Evolutionary conservation across 2,329 filamentous ascomycete genomes (phyloP), one percentile per base, ranked within the genome.

Genomic region (Bipolaris bicolor): DNA sequence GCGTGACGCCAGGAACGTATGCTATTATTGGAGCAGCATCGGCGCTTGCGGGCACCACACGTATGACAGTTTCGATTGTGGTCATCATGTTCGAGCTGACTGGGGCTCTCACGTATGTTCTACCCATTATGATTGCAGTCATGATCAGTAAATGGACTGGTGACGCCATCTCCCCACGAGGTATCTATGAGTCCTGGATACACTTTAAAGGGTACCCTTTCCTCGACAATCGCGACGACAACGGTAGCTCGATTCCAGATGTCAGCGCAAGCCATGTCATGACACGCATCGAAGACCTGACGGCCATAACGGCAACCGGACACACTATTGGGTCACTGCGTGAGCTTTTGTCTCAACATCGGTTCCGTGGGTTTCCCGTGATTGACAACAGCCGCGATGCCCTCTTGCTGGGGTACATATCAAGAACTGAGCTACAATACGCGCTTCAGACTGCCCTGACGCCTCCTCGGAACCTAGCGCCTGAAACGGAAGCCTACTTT

Each of bases 21-120:
- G 95, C 95, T 61, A 96, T 99, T 68, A 90, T 99, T 60, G 95
- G 95, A 33, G 95, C 95, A 0, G 94, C 95, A 0, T 93, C 95
- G 3, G 92, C 94, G n/a, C 86, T 99, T 1, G 91, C 91, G 5
- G 95, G 95, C 46, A 92, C 96, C 34, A 98, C 94, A 16, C 87
- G 94, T 65, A 96, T 99, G 88, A 99, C 95, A 0, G 92, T 97
- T 10, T 97, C 93, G 11, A 97, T 99, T 65, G 94, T 99, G 4
- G 95, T 98, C 70, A 99, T 99, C 79, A 97, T 97, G 90, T 99
- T 99, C 72, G 95, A 99, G 80, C 88, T 99, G 54, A 99, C 95
- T 0, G 95, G 95, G 50, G 95, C 95, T 1, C 84, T 99, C 26
- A 96, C 92, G 0, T 98, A 98, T 73, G 94, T 99, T 47, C 86